A percentile compares a stretch with the other conserved stretches of the same genome.
Evolutionary conservation across 352 stramenopile species (phyloP).

Genomic region (Phytophthora citricola): DNA sequence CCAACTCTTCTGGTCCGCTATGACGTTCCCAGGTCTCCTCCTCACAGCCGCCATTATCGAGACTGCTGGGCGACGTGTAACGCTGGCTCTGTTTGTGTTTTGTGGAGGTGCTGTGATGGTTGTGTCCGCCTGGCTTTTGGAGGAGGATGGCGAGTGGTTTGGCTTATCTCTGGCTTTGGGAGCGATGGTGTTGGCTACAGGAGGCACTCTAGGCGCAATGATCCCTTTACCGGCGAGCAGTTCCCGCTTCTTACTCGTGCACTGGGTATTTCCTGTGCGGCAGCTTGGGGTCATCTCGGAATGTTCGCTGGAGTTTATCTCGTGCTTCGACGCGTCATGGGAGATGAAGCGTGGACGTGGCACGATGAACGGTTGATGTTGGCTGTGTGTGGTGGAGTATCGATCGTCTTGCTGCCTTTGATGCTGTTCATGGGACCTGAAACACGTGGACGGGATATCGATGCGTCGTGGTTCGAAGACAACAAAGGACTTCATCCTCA

Average conservation of each 20-base stretch:
- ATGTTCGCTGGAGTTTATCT: conserved; percentile 49
- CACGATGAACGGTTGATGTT: conserved; percentile 39
- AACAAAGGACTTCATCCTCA: conserved; percentile 21
- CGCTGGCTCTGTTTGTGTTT: conserved; percentile 44
- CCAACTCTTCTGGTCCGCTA: conserved; percentile 44
- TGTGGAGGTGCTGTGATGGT: conserved; percentile 36
- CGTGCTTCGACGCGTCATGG: conserved; percentile 35
- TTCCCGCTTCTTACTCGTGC: conserved; percentile 56
- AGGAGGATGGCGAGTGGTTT: conserved; percentile 26
- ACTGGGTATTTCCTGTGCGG: conserved; percentile 46
- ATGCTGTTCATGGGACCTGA: conserved; percentile 45
- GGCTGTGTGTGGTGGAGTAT: conserved; percentile 18
- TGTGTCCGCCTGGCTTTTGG: conserved; percentile 28
- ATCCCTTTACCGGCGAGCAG: conserved; percentile 50
- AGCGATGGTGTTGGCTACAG: conserved; percentile 27
- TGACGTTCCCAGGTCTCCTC: conserved; percentile 52
- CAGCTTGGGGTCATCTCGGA: conserved; percentile 45
- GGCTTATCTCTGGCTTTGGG: conserved; percentile 34
- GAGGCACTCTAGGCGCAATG: conserved; percentile 39
- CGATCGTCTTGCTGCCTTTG: conserved; percentile 31
- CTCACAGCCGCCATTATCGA: conserved; percentile 51
- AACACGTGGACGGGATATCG: conserved; percentile 45
- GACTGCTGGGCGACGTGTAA: conserved; percentile 37
- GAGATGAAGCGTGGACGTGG: conserved; percentile 32
- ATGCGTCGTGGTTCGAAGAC: conserved; percentile 37